Evolutionary conservation across 148 eudicot genomes (phyloP), one percentile per base, ranked within the genome.

Genomic region (Nepenthes gracilis): DNA sequence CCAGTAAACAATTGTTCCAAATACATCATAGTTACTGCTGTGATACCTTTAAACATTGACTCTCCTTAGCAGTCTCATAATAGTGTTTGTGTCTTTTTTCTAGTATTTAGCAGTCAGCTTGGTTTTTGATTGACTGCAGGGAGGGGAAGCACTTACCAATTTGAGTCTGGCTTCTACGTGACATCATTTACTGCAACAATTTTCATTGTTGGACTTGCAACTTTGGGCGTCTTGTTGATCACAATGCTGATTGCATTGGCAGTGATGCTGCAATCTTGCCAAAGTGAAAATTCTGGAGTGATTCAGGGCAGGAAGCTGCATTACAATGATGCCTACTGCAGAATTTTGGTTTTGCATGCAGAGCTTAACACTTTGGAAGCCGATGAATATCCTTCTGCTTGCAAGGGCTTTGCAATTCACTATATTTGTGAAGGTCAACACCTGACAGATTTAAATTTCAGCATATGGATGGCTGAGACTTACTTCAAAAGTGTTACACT

Each of bases 261-360:
- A 33, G 67, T 68, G 12, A 74, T 78, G 82, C 47, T 78, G 67
- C 82, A 67, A 43, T 60, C 78, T 12, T 78, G 82, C 54, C 62
- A 74, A 64, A 67, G 11, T 55, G 52, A 37, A 55, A 57, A 37
- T 36, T 32, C 67, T 3, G 78, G 73, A 61, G 53, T 71, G 53
- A 38, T 74, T 51, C 75, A 71, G 58, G 47, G 49, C 34, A 53
- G 36, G 33, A 78, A 57, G 60, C 13, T 37, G 10, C 58, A 7
- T 15, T 59, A 67, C 11, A 34, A 57, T 49, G 71, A 59, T 45
- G 43, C 36, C 63, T 62, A 52, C 38, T 74, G 82, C 75, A 71
- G 58, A 57, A 64, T 49, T 60, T 57, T 55, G 45, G 64, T 63
- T 71, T 64, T 70, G 40, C 78, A 78, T 54, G 72, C 68, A 38